Conservation (phyloP, 768 basidiomycete genomes). For the Trametes sanguinea region DNA sequence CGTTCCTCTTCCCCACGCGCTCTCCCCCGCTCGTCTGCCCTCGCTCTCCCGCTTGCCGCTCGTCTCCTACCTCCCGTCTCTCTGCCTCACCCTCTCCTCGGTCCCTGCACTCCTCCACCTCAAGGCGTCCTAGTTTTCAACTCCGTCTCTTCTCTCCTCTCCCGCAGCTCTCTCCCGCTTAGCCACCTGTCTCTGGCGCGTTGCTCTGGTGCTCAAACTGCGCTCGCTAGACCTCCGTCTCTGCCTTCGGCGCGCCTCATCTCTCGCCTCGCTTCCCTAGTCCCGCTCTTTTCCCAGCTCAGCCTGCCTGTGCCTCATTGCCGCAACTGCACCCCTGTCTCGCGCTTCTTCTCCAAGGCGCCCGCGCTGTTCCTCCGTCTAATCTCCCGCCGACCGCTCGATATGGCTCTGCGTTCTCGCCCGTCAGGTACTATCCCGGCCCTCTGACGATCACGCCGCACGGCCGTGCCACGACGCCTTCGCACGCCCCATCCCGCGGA, state of each 20-base stretch:
- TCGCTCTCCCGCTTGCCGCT: slow-evolving; percentile 15
- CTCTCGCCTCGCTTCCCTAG: no score
- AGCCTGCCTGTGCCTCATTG: background rate
- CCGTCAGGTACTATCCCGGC: slow-evolving; percentile 9
- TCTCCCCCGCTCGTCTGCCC: background rate
- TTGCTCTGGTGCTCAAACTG: background rate
- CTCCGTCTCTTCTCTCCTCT: background rate
- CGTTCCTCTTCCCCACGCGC: background rate
- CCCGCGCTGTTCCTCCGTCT: background rate
- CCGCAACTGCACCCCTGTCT: slow-evolving; percentile 7
- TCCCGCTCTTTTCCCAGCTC: background rate
- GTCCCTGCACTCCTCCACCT: slow-evolving; percentile 2
- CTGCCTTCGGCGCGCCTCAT: no score
- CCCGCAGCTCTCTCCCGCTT: slow-evolving; percentile 9
- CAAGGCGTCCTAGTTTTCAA: background rate
- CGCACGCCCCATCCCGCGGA: no score
- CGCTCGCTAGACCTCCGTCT: background rate
- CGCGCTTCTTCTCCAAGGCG: background rate
- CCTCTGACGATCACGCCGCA: slow-evolving; percentile 9
- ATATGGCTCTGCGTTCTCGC: slow-evolving; percentile 17
- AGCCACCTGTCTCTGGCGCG: slow-evolving; percentile 1
- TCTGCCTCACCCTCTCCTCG: background rate
- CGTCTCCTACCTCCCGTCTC: background rate
- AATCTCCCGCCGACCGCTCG: slow-evolving; percentile 8
- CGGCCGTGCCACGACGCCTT: background rate